These are phyloP conservation scores for Leishmania gerbilli DNA, from an alignment of 208 protist species.

Conservation along the genomic window DNA sequence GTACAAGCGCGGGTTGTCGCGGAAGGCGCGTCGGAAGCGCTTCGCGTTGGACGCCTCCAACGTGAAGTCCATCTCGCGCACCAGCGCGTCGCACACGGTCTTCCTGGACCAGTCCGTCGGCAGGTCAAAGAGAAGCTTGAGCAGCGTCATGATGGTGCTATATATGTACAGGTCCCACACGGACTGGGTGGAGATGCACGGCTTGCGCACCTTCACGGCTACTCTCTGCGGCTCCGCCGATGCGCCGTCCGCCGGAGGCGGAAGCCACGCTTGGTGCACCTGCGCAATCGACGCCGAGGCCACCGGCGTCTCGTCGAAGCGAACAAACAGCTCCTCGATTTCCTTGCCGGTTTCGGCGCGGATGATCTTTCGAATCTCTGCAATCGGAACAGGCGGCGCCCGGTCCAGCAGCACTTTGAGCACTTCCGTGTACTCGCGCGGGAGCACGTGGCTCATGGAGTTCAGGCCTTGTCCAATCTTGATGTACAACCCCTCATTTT, in stretches of 20 bases:
- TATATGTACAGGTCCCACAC: constrained; percentile 85
- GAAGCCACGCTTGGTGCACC: constrained; percentile 82
- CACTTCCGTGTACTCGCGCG: constrained; percentile 75
- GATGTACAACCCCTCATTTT: constrained; percentile 90
- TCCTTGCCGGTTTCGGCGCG: constrained; percentile 56
- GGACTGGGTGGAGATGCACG: constrained; percentile 74
- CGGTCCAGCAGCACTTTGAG: constrained; percentile 78
- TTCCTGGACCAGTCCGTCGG: constrained; percentile 71
- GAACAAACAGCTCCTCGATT: constrained; percentile 79
- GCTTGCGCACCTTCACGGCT: constrained; percentile 96
- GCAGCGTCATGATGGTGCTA: constrained; percentile 52
- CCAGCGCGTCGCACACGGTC: constrained; percentile 73
- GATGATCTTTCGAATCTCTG: constrained; percentile 54
- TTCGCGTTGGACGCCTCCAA: constrained; percentile 77
- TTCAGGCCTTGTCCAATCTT: constrained; percentile 89
- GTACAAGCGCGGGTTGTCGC: constrained; percentile 45
- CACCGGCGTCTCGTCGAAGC: constrained; percentile 90
- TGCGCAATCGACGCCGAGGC: constrained; percentile 96
- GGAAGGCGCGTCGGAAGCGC: constrained; percentile 53
- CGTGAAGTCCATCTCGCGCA: constrained; percentile 83
- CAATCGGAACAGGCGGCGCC: constrained; percentile 55
- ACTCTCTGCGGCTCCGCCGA: constrained; percentile 46
- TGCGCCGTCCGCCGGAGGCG: constrained; percentile 19
- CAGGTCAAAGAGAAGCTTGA: constrained; percentile 76
- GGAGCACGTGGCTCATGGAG: constrained; percentile 88